Evolutionary conservation across 805 yeast species (phyloP).

Genomic region (Teunomyces atbi): DNA sequence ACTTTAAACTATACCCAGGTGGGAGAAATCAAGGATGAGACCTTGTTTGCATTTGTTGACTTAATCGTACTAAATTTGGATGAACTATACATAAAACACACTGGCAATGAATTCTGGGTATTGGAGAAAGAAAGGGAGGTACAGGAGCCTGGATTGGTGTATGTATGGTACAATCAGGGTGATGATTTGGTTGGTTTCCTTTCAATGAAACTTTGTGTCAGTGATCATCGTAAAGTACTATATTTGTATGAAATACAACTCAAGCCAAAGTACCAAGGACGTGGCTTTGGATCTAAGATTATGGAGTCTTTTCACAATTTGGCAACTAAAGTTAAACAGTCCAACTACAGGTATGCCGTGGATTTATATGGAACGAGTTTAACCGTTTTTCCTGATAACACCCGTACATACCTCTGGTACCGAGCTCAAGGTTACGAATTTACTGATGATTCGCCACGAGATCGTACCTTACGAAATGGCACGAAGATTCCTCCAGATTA

Average conservation of each 20-base stretch:
- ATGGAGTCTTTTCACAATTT: conserved; percentile 35
- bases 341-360: neutral
- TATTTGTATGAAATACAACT: conserved; percentile 62
- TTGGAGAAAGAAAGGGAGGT: conserved; percentile 43
- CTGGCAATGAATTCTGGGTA: conserved; percentile 41
- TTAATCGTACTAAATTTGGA: conserved; percentile 30
- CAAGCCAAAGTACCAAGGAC: conserved; percentile 28
- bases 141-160: conserved; percentile 47
- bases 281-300: conserved; percentile 39
- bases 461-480: conserved; percentile 40
- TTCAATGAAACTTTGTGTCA: conserved; percentile 45
- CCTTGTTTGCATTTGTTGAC: conserved; percentile 14
- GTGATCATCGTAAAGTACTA: conserved; percentile 36
- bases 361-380: conserved; percentile 33
- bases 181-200: conserved; percentile 40
- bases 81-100: conserved; percentile 20
- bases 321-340: conserved; percentile 11
- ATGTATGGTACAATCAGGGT: conserved; percentile 28
- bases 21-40: neutral
- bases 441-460: conserved; percentile 45
- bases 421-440: conserved; percentile 33
- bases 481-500: conserved; percentile 42
- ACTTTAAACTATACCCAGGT: neutral
- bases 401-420: conserved; percentile 45
- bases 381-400: conserved; percentile 52